phyloP scores from a whole-genome alignment of 2,329 filamentous ascomycete genomes.

The Hypoxylon sp. region DNA sequence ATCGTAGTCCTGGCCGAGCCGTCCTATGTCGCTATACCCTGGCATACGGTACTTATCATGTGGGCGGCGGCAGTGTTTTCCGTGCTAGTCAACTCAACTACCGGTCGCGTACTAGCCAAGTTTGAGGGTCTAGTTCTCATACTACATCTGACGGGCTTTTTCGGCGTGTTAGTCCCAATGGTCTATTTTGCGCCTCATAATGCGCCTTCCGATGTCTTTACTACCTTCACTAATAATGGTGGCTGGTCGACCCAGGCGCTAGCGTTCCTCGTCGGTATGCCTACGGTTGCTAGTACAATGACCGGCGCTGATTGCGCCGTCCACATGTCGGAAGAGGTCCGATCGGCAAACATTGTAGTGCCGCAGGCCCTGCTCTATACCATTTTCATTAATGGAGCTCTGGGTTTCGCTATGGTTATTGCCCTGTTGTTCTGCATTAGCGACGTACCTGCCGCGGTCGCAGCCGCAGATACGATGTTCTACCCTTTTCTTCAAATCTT shows the following conservation, averaged over 20 bases:
- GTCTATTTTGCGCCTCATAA: conserved; percentile 53
- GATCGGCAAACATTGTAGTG: conserved; percentile 38
- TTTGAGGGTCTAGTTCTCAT: conserved; percentile 47
- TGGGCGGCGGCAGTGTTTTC: conserved; percentile 42
- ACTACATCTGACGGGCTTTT: conserved; percentile 56
- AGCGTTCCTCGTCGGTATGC: conserved; percentile 53
- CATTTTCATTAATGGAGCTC: conserved; percentile 44
- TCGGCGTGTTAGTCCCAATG: conserved; percentile 53
- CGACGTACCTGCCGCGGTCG: conserved; percentile 40
- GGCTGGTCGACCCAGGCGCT: conserved; percentile 59
- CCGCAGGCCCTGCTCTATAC: conserved; percentile 43
- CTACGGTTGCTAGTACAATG: conserved; percentile 27
- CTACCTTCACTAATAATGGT: conserved; percentile 59
- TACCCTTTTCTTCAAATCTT: conserved; percentile 51
- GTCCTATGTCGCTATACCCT: conserved; percentile 36
- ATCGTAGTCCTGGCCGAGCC: conserved; percentile 41
- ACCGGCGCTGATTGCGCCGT: conserved; percentile 43
- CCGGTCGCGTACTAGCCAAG: conserved; percentile 40
- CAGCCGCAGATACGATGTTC: conserved; percentile 37
- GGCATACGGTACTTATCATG: conserved; percentile 47
- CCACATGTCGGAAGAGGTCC: conserved; percentile 47
- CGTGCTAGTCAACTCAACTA: conserved; percentile 42
- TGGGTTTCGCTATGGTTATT: conserved; percentile 46
- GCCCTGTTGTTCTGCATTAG: conserved; percentile 45
- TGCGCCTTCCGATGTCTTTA: conserved; percentile 57